phyloP scores from a whole-genome alignment of 306 rosid genomes.

The Chamaecrista fasciculata region DNA sequence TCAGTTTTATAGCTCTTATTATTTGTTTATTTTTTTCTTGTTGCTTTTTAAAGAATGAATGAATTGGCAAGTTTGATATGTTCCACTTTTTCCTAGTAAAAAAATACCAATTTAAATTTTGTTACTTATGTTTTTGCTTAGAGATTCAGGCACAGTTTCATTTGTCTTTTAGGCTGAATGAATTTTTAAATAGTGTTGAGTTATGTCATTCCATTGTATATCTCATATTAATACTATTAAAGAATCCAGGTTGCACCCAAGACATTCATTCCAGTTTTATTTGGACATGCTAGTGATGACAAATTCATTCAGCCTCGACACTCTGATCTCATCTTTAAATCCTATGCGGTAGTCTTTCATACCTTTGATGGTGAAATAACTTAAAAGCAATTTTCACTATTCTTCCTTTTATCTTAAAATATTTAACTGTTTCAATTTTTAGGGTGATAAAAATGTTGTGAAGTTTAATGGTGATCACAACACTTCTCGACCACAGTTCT shows the following conservation, averaged over 20 bases:
- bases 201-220: constrained; percentile 26
- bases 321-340: constrained; percentile 64
- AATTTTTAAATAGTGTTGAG: neutral
- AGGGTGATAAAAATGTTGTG: constrained; percentile 87
- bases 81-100: neutral
- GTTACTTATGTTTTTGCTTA: constrained; percentile 7
- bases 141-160: constrained; percentile 1
- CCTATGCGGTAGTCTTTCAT: constrained; percentile 59
- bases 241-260: constrained; percentile 70
- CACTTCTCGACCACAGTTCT: constrained; percentile 92
- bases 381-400: neutral
- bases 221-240: constrained; percentile 29
- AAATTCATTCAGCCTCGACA: constrained; percentile 80
- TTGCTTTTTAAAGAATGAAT: neutral
- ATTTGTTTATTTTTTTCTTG: neutral
- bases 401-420: neutral
- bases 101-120: constrained; percentile 10
- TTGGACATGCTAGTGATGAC: constrained; percentile 89
- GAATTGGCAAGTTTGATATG: neutral
- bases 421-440: constrained; percentile 34
- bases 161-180: constrained; percentile 20
- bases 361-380: constrained; percentile 10
- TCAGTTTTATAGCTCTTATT: neutral
- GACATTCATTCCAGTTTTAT: constrained; percentile 84
- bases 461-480: constrained; percentile 95